Evolutionary conservation across 257 asterid species (phyloP), one percentile per base, ranked within the genome.

Genomic region (Euphrasia confusa): DNA sequence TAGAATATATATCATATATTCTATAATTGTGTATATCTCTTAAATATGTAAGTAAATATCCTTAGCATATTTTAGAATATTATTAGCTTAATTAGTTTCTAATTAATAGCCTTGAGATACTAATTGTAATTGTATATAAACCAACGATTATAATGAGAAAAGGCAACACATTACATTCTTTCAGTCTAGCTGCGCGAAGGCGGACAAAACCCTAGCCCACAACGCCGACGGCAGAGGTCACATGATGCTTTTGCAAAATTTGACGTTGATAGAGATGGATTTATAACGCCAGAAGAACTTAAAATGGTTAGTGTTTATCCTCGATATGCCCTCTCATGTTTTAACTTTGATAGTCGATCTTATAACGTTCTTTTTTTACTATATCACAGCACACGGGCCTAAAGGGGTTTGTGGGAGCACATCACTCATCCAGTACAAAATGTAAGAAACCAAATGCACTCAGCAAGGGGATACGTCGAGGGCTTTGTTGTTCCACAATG

Each of bases 251-350:
- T 89, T 64, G 94, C 87, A 50, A 85, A 93, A 76, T 93, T 93
- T 61, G 99, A 93, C 24, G 92, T 87, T 17, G 99, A 93, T 74
- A 75, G 73, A 80, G 96, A 93, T 71, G 99, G 99, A 64, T 89
- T 64, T 67, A 93, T 93, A 67, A 93, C 96, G 35, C 84, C 95
- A 1, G 96, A 93, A 12, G 99, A 93, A 72, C 96, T 93, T 28
- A 80, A 84, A 87, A 69, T 85, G 97, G 99, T 93, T 32, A 60
- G 89, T 77, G 18, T 32, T n/a, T 56, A 26, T 13, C 15, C 37
- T 27, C 18, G 9, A 52, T 2, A 27, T 27, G 8, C 15, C 18
- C 11, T 27, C 13, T 21, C 24, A 21, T 21, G 24, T 21, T 21
- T 21, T 21, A 21, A 49, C 28, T 18, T 50, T 50, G 26, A 18